These are phyloP conservation scores for Entomortierella lignicola DNA, from an alignment of 192 early-diverging fungal genomes.

Conservation along the genomic window DNA sequence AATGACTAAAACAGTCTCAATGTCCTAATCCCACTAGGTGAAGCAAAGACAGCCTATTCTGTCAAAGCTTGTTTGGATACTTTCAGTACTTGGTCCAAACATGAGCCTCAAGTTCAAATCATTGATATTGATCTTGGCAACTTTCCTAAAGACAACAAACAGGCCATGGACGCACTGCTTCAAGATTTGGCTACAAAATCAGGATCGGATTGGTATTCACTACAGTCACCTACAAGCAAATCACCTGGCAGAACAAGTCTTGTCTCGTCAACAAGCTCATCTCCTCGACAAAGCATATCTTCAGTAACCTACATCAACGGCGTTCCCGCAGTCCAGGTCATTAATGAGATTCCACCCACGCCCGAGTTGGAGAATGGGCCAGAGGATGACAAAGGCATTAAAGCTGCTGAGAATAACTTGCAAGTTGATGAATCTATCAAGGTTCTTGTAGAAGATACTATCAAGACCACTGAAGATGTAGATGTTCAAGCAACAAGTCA, in stretches of 20 bases:
- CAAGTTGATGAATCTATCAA: constrained; percentile 14
- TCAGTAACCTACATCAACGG: constrained; percentile 45
- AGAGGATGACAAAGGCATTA: background rate
- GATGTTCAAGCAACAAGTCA: background rate
- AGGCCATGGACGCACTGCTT: constrained; percentile 46
- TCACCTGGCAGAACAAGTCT: constrained; percentile 14
- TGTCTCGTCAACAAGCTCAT: constrained; percentile 7
- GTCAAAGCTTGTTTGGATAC: constrained; percentile 51
- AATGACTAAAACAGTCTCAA: background rate
- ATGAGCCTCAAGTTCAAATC: constrained; percentile 29
- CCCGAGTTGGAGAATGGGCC: constrained; percentile 34
- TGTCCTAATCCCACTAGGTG: constrained; percentile 24
- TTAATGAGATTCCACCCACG: constrained; percentile 51
- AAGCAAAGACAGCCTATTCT: constrained; percentile 36
- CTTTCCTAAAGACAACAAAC: constrained; percentile 48
- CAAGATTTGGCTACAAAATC: constrained; percentile 36
- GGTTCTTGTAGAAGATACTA: constrained; percentile 10
- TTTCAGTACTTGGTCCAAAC: constrained; percentile 20
- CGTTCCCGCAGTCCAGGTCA: constrained; percentile 24
- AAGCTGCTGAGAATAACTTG: background rate
- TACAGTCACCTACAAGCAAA: constrained; percentile 19
- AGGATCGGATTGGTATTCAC: constrained; percentile 41
- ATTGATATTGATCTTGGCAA: constrained; percentile 37
- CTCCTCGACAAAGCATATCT: constrained; percentile 35
- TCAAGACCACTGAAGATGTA: background rate